phyloP scores from a whole-genome alignment of 2,329 filamentous ascomycete species.

The Fusarium falciforme region DNA sequence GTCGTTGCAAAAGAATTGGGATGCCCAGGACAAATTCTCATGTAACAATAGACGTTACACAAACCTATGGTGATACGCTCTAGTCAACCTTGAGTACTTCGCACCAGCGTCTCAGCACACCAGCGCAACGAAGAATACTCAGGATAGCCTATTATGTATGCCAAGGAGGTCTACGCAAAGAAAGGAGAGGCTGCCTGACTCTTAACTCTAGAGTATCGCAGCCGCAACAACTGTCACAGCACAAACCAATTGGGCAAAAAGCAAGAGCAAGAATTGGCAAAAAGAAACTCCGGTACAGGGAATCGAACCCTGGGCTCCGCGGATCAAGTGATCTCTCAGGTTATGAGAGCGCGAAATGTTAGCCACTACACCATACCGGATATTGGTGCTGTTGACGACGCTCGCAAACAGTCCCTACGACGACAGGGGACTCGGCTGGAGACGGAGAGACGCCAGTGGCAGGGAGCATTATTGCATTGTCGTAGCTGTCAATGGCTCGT shows the following conservation, averaged over 20 bases:
- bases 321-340: slow-evolving; percentile 5
- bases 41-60: neutral
- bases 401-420: neutral
- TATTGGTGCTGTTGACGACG: neutral
- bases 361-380: slow-evolving; percentile 46
- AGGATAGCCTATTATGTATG: neutral
- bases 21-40: neutral
- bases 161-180: neutral
- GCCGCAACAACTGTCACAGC: neutral
- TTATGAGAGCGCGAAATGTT: slow-evolving; percentile 28
- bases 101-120: neutral
- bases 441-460: no score
- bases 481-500: neutral
- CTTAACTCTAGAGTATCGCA: neutral
- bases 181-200: neutral
- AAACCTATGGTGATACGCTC: neutral
- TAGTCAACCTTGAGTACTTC: neutral
- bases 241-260: neutral
- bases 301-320: slow-evolving; percentile 34
- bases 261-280: neutral
- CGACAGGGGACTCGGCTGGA: neutral
- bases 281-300: slow-evolving; percentile 11
- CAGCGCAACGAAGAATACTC: neutral
- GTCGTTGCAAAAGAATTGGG: no score
- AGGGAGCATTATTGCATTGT: neutral